Percentiles rank a stretch among this genome's conserved stretches.
phyloP scores from a whole-genome alignment of 2,329 filamentous ascomycete genomes.

The Keithomyces neogunnii region DNA sequence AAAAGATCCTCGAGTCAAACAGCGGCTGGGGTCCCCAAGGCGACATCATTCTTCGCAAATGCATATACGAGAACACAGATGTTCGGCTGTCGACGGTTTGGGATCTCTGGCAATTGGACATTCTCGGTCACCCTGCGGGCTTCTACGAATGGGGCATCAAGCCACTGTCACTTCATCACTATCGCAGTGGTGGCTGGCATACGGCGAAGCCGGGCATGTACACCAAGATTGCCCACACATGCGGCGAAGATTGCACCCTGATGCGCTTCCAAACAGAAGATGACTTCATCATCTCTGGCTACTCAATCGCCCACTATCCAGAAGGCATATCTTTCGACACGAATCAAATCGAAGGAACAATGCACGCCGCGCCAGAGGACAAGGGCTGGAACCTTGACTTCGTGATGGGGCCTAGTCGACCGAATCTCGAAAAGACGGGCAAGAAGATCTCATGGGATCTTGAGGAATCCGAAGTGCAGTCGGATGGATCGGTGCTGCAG shows the following conservation, averaged over 20 bases:
- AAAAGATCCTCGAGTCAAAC: conserved; percentile 46
- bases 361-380: conserved; percentile 37
- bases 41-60: conserved; percentile 53
- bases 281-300: conserved; percentile 49
- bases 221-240: conserved; percentile 48
- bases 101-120: conserved; percentile 53
- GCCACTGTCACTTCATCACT: conserved; percentile 55
- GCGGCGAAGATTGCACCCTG: conserved; percentile 52
- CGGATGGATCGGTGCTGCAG: conserved; percentile 43
- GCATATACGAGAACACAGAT: conserved; percentile 54
- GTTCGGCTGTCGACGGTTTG: conserved; percentile 48
- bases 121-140: conserved; percentile 51
- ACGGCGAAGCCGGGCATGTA: conserved; percentile 44
- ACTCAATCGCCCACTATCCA: conserved; percentile 50
- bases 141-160: conserved; percentile 56
- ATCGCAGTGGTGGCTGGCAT: conserved; percentile 53
- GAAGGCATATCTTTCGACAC: conserved; percentile 40
- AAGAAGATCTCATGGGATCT: conserved; percentile 47
- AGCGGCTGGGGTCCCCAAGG: conserved; percentile 52
- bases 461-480: conserved; percentile 36
- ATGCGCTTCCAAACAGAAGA: conserved; percentile 48
- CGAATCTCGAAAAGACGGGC: conserved; percentile 37
- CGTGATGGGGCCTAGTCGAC: conserved; percentile 40
- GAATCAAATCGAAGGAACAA: conserved; percentile 44
- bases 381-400: conserved; percentile 44